phyloP scores from a whole-genome alignment of 306 rosid genomes.

The Acacia confusa region DNA sequence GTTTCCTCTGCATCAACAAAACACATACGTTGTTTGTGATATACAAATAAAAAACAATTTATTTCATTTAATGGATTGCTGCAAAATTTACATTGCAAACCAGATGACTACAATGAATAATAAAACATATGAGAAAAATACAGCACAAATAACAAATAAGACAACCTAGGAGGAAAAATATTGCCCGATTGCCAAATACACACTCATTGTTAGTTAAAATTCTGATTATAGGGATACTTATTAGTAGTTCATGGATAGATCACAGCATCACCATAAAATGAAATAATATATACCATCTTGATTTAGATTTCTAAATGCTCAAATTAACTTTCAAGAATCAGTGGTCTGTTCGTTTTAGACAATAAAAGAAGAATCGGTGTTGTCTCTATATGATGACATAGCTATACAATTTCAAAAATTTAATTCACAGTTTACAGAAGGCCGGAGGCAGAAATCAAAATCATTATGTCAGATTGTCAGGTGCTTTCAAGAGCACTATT shows the following conservation, averaged over 20 bases:
- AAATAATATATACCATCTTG: neutral
- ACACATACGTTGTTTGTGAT: slow-evolving; percentile 15
- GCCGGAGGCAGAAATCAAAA: slow-evolving; percentile 16
- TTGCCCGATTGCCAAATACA: neutral
- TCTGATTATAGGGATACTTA: slow-evolving; percentile 4
- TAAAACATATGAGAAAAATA: neutral
- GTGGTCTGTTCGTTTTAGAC: neutral
- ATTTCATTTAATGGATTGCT: slow-evolving; percentile 10
- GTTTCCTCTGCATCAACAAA: slow-evolving; percentile 46
- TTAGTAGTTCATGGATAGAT: neutral
- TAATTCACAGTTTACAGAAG: neutral
- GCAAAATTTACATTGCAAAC: slow-evolving; percentile 24
- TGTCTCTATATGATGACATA: neutral
- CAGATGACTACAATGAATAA: slow-evolving; percentile 14
- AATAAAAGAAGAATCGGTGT: neutral
- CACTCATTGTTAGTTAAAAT: slow-evolving; percentile 4
- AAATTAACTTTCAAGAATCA: slow-evolving; percentile 8
- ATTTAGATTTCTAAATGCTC: slow-evolving; percentile 20
- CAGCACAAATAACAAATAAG: slow-evolving; percentile 9
- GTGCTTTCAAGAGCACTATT: slow-evolving; percentile 8
- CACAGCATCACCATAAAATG: slow-evolving; percentile 21
- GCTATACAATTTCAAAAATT: neutral
- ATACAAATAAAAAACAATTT: slow-evolving; percentile 2
- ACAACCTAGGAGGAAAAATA: slow-evolving; percentile 13
- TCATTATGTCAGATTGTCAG: neutral